Evolutionary conservation across 2,329 filamentous ascomycete species (phyloP), one percentile per base, ranked within the genome.

Genomic region (Penicillium rolfsii): DNA sequence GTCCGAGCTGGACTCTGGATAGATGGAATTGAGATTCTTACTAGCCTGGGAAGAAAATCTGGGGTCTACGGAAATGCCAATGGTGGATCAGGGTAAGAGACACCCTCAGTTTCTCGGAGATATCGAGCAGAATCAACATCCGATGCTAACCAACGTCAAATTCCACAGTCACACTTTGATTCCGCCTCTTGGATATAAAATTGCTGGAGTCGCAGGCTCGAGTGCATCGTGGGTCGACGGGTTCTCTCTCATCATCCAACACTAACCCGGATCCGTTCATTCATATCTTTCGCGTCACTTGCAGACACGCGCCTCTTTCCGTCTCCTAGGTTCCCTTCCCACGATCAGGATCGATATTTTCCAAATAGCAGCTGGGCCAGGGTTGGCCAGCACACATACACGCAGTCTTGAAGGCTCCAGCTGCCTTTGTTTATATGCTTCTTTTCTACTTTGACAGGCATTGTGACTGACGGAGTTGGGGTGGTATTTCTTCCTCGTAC

Each of bases 1-100:
- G 81, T 98, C 55, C 84, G 93, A 66, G 88, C 90, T 53, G 93
- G 91, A 24, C 81, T 86, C 61, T 95, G 90, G 74, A 89, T 98
- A 66, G 92, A 97, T 74, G 94, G 89, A 12, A 84, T 98, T 55
- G 92, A 97, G 74, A 89, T 98, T 64, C 80, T 97, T 76, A 98
- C 95, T 1, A 97, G 89, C 70, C 80, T 91, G 62, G 93, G 93
- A n/a, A 86, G 93, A 69, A 90, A 89, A 74, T 97, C 94, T 36
- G 87, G 89, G 57, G 80, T 96, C 62, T 98, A 89, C 81, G 95
- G 95, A 61, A 95, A 96, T 69, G 78, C 88, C 11, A 82, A 83
- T 66, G 92, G 92, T 58, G 93, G 93, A 65, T 90, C 89, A 72
- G 87, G 87, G 93, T 97, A 86, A 77, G 92, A 87, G 35, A 30